Base-by-base conservation (phyloP, 2,329 filamentous ascomycete genomes). In the Exophiala dermatitidis region DNA sequence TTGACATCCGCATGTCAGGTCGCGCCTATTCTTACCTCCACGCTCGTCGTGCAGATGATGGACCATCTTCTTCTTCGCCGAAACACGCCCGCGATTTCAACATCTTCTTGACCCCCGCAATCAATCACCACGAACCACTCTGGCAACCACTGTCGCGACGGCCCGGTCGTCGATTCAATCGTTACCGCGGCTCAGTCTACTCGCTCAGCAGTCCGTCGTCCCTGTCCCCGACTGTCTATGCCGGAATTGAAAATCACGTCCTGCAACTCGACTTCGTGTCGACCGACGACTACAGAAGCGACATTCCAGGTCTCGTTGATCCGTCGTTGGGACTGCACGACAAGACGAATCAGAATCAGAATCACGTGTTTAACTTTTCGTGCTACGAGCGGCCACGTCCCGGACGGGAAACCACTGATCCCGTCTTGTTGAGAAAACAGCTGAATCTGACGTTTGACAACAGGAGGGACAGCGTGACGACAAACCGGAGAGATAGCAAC, bases 1-100 rank as follows among this genome's bases (percentile, higher is more conserved):
- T 82, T 59, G 81, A 85, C 60, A 64, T 85, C 41, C 78, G 82
- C 28, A 70, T 81, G 62, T 61, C 70, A 0, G 71, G 69, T 2
- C 66, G 69, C 40, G 59, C 67, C 1, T 76, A 75, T 54, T 65
- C 58, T 12, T 60, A 63, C 46, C 52, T 54, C 5, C 48, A 54
- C 28, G 54, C 60, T 19, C 42, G 46, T 33, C 40, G 7, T 9
- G 41, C 19, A 28, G 3, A n/a, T 43, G 19, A 8, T 26, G 19
- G 5, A 43, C n/a, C 37, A 12, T n/a, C 19, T 26, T 9, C 42
- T 6, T 45, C 42, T 12, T 3, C 9, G 3, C 7, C 28, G 12
- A 28, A 9, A 32, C 42, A 19, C 19, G 19, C 19, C 19, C 19
- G 67, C 52, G 68, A 72, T 40, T 67, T 74, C 53, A 72, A 71